A percentile compares a stretch with the other conserved stretches of the same genome.
Evolutionary conservation across 345 rosid genomes (phyloP).

Genomic region (Bruguiera parviflora): DNA sequence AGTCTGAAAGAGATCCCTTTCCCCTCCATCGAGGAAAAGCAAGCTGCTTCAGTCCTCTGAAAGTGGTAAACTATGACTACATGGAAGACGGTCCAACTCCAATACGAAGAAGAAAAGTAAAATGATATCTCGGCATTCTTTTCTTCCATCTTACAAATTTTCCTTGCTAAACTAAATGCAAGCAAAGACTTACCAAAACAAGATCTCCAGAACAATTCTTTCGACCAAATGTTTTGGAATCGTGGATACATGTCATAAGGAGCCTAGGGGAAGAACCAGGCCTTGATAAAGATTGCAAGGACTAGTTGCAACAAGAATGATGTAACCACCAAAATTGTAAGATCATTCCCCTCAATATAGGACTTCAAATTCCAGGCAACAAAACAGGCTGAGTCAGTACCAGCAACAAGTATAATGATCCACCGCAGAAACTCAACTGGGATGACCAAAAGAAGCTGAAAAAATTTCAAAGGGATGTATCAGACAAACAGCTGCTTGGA

Average conservation of each 20-base stretch:
- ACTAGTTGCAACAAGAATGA: conserved; percentile 78
- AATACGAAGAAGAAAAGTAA: conserved; percentile 1
- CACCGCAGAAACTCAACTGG: conserved; percentile 81
- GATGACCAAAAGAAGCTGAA: conserved; percentile 75
- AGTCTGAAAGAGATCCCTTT: too few relatives aligned
- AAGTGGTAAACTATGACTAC: conserved; percentile 15
- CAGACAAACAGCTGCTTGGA: not conserved
- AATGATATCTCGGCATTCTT: conserved; percentile 5
- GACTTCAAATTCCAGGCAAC: conserved; percentile 69
- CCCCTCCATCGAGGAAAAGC: not conserved
- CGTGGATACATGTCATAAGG: not conserved
- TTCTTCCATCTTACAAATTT: not conserved
- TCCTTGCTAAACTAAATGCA: too few relatives aligned
- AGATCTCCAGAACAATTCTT: not conserved
- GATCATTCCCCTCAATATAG: conserved; percentile 44
- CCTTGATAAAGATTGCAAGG: conserved; percentile 84
- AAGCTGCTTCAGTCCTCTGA: conserved; percentile 9
- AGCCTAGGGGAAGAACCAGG: conserved; percentile 79
- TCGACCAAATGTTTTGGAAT: not conserved
- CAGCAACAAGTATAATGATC: conserved; percentile 71
- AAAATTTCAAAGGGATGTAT: conserved; percentile 8
- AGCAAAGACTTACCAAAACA: not conserved
- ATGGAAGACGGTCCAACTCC: conserved; percentile 5
- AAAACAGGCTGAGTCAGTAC: conserved; percentile 64
- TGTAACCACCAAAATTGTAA: conserved; percentile 46